Evolutionary conservation across 2,329 filamentous ascomycete genomes (phyloP).

Genomic region (Colletotrichum magnum): DNA sequence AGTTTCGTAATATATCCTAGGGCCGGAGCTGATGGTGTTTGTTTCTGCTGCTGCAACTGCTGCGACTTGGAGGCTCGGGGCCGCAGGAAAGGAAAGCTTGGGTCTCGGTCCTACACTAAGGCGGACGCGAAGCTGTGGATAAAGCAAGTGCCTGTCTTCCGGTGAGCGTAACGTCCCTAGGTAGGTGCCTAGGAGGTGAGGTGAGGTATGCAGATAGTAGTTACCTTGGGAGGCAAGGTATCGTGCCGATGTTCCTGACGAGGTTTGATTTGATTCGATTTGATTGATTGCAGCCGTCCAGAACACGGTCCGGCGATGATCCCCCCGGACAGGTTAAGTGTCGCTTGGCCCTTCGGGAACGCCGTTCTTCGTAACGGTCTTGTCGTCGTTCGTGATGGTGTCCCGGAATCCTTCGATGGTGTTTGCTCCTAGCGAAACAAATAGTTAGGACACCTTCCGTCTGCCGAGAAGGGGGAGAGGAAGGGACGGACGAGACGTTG

Average conservation of each 20-base stretch:
- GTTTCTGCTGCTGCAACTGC: conserved; percentile 12
- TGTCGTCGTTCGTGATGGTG: not conserved
- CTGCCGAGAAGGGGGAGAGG: not conserved
- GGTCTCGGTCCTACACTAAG: conserved; percentile 1
- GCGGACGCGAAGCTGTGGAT: not conserved
- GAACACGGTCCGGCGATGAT: conserved; percentile 27
- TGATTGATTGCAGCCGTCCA: conserved; percentile 2
- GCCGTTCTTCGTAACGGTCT: not conserved
- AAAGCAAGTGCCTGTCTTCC: not conserved
- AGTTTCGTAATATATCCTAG: not conserved
- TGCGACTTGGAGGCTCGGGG: conserved; percentile 1
- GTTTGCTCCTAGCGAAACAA: not conserved
- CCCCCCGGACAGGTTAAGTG: conserved; percentile 8
- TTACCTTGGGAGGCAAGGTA: not conserved
- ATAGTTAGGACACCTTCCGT: not conserved
- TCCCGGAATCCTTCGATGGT: not conserved
- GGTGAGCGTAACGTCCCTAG: no score
- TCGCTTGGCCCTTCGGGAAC: conserved; percentile 3
- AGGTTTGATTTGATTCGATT: not conserved
- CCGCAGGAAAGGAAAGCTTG: conserved; percentile 33
- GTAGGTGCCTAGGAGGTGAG: not conserved
- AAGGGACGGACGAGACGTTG: not conserved
- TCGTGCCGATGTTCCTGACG: not conserved
- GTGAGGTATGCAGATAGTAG: not conserved
- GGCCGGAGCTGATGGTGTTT: not conserved